phyloP scores from a whole-genome alignment of 1,284 basidiomycete genomes.

The Ganoderma resinaceum region DNA sequence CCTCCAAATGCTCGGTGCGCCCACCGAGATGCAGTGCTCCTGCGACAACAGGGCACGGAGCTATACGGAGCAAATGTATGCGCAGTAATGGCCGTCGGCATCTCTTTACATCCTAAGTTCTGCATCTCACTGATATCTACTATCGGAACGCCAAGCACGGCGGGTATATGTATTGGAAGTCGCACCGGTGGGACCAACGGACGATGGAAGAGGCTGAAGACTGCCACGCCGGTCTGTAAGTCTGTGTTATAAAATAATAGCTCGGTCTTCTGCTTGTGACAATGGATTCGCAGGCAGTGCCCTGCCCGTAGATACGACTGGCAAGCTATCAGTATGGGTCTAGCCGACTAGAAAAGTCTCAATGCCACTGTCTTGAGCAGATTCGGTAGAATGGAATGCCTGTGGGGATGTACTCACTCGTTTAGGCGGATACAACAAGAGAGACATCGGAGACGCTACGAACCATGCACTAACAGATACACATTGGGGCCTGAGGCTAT shows the following conservation, averaged over 20 bases:
- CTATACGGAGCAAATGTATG: background rate
- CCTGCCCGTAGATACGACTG: no score
- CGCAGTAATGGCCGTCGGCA: background rate
- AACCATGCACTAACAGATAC: no score
- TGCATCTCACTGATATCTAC: background rate
- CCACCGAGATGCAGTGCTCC: background rate
- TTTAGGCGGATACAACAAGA: no score
- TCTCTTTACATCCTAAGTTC: background rate
- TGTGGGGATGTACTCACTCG: no score
- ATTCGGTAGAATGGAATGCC: no score
- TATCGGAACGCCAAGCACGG: background rate
- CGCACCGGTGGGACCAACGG: background rate
- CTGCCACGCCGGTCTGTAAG: background rate
- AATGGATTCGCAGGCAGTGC: background rate
- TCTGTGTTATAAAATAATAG: background rate
- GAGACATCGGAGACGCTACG: no score
- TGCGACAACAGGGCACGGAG: background rate
- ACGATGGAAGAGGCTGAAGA: background rate
- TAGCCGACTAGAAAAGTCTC: no score
- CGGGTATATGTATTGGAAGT: background rate
- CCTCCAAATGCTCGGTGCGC: background rate
- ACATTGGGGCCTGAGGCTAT: no score
- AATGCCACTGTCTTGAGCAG: no score
- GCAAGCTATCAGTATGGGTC: no score
- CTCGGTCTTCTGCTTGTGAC: no score